phyloP scores from a whole-genome alignment of 148 eudicot species.

The Oxyria digyna region DNA sequence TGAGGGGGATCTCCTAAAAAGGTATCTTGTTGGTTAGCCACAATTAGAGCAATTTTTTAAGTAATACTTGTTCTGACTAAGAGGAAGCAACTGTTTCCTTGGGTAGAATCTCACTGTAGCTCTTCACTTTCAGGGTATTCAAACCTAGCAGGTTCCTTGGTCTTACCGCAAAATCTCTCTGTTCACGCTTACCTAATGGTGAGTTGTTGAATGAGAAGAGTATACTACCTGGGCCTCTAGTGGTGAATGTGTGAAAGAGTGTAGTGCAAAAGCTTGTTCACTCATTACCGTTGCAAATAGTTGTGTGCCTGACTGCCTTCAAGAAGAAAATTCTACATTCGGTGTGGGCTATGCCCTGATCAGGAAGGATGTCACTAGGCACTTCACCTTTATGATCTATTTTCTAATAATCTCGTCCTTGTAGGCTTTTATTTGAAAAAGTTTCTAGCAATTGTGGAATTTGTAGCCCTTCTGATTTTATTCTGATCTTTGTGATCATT shows the following conservation, averaged over 20 bases:
- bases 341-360: not conserved
- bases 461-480: not conserved
- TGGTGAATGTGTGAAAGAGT: not conserved
- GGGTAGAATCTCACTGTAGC: not conserved
- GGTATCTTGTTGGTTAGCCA: not conserved
- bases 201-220: not conserved
- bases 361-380: not conserved
- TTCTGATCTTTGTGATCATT: not conserved
- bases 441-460: not conserved
- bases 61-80: not conserved
- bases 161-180: not conserved
- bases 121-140: not conserved
- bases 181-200: not conserved
- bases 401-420: not conserved
- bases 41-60: not conserved
- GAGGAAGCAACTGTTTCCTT: not conserved
- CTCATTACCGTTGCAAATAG: not conserved
- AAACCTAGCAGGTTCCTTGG: not conserved
- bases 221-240: constrained; percentile 4
- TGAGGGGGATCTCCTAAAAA: not conserved
- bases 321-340: not conserved
- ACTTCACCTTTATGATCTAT: not conserved
- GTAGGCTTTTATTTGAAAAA: not conserved
- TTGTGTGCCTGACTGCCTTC: not conserved
- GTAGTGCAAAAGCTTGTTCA: not conserved